phyloP scores from a whole-genome alignment of 2,329 filamentous ascomycete genomes.

The Whalleya microplaca region DNA sequence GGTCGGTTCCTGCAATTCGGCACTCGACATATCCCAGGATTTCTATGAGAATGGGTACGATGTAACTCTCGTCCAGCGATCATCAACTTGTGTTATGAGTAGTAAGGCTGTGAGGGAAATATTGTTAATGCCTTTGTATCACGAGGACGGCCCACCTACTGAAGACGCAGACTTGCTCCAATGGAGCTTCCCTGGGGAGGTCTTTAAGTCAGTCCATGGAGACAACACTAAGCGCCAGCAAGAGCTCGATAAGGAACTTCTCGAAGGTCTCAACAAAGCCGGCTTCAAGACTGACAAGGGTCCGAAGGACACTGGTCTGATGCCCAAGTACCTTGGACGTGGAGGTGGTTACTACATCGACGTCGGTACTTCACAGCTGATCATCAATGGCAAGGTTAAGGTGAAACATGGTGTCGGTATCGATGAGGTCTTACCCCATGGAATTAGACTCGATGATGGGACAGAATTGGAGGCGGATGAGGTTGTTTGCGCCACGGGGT shows the following conservation, averaged over 20 bases:
- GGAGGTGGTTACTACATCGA: slow-evolving; percentile 66
- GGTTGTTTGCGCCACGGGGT: slow-evolving; percentile 59
- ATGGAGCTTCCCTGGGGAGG: slow-evolving; percentile 59
- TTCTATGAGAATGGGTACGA: slow-evolving; percentile 60
- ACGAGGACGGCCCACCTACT: slow-evolving; percentile 57
- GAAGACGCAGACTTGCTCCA: slow-evolving; percentile 68
- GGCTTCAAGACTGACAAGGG: slow-evolving; percentile 64
- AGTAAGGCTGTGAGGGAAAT: slow-evolving; percentile 55
- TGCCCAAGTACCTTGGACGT: slow-evolving; percentile 63
- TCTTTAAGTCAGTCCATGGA: slow-evolving; percentile 63
- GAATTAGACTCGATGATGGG: slow-evolving; percentile 52
- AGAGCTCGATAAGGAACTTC: slow-evolving; percentile 40
- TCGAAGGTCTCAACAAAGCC: slow-evolving; percentile 55
- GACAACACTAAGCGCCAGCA: slow-evolving; percentile 45
- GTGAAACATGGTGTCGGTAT: slow-evolving; percentile 56
- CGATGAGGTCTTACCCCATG: slow-evolving; percentile 45
- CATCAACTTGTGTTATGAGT: slow-evolving; percentile 58
- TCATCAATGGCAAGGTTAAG: slow-evolving; percentile 60
- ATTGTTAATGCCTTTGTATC: slow-evolving; percentile 54
- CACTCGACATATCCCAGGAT: slow-evolving; percentile 62
- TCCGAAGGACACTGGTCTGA: slow-evolving; percentile 56
- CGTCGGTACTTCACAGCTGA: slow-evolving; percentile 56
- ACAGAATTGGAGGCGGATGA: slow-evolving; percentile 56
- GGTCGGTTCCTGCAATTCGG: slow-evolving; percentile 62
- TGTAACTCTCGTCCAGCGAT: slow-evolving; percentile 64